Base-by-base conservation (phyloP, 2,329 filamentous ascomycete genomes). In the Celoporthe dispersa region DNA sequence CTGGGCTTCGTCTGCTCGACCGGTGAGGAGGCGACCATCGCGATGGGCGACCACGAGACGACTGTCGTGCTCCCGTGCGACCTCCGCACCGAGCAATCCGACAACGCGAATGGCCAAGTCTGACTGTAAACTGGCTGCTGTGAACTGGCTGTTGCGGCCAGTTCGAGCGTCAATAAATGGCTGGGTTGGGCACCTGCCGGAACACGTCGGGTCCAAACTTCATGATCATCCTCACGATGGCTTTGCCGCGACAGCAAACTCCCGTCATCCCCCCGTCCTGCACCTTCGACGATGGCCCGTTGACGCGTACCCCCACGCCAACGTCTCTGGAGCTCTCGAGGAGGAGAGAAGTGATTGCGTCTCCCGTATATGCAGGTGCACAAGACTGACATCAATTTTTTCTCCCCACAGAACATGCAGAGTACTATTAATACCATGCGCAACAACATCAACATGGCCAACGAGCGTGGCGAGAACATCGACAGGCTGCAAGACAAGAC, bases 401-500 rank as follows among this genome's bases (percentile, higher is more conserved):
- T 7, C 48, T 41, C 14, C 67, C 67, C 59, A 37, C 80, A 99
- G 96, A 92, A 98, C 97, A 97, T 99, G 82, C 92, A 98, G 81
- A 93, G 94, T 79, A 97, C 95, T 66, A 94, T 98, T 77, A 91
- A 91, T 79, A 93, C 96, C 75, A 98, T 99, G 95, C 90, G 92
- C 78, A 91, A 97, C 81, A 99, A 99, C 85, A 97, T 99, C 86
- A 94, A 94, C 86, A 97, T 96, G 83, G 93, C 97, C 73, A 94
- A 93, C 59, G 91, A 98, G 83, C 94, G 96, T 87, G 96, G 96
- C 79, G 92, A 94, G 78, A 89, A 91, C 76, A 88, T 98, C 72
- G 93, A 97, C 81, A 90, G 91, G 64, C 89, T 98, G 72, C 93
- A 97, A 84, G 92, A 96, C 82, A 97, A 97, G 88, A 98, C 93